Percentiles rank a stretch among this genome's conserved stretches.
phyloP scores from a whole-genome alignment of 371 early-diverging fungal genomes.

The Zopfochytrium polystomum region DNA sequence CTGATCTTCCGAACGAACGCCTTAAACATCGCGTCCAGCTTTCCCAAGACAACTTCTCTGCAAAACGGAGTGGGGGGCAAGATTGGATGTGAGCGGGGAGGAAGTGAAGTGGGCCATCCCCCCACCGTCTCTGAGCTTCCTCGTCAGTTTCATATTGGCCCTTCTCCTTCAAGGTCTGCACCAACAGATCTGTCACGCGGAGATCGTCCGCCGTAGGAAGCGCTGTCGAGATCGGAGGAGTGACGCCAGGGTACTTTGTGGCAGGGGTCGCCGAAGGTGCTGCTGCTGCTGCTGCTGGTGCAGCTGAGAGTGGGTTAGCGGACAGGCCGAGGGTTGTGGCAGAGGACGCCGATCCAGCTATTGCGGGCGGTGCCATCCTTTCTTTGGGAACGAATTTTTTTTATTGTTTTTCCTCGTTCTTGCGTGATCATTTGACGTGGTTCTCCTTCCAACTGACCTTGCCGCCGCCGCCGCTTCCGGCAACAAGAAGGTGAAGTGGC shows the following conservation, averaged over 20 bases:
- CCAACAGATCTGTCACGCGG: slow-evolving; percentile 59
- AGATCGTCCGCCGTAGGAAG: slow-evolving; percentile 55
- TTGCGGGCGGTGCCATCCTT: too few species aligned
- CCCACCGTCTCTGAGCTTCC: slow-evolving; percentile 55
- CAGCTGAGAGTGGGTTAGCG: too few species aligned
- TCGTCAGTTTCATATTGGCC: slow-evolving; percentile 77
- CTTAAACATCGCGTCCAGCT: slow-evolving; percentile 80
- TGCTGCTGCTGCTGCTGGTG: too few species aligned
- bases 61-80: neutral
- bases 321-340: too few species aligned
- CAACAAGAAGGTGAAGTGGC: too few species aligned
- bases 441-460: too few species aligned
- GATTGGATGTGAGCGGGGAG: neutral
- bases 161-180: slow-evolving; percentile 60
- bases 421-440: too few species aligned
- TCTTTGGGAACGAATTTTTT: too few species aligned
- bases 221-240: slow-evolving; percentile 50
- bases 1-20: slow-evolving; percentile 69
- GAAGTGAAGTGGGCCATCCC: neutral
- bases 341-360: too few species aligned
- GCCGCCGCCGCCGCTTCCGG: too few species aligned
- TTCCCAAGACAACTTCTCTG: slow-evolving; percentile 84
- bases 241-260: slow-evolving; percentile 41
- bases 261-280: too few species aligned
- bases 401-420: too few species aligned